phyloP scores from a whole-genome alignment of 2,329 filamentous ascomycete species.

The Didymella sp. region DNA sequence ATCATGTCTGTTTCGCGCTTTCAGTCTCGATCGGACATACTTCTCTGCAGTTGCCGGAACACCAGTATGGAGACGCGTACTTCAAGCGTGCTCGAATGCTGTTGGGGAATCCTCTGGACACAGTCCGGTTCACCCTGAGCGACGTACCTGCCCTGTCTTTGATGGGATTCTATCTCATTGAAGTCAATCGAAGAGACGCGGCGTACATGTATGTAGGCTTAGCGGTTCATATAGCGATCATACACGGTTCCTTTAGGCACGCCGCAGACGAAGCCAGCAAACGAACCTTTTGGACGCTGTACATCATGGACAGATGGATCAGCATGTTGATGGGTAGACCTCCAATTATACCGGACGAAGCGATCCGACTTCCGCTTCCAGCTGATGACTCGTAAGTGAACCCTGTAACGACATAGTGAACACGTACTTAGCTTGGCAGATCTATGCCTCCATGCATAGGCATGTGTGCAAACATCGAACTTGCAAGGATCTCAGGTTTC shows the following conservation, averaged over 20 bases:
- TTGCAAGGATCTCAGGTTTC: constrained; percentile 33
- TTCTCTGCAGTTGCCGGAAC: constrained; percentile 20
- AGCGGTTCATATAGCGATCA: constrained; percentile 36
- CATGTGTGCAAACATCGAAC: constrained; percentile 33
- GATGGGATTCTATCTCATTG: constrained; percentile 40
- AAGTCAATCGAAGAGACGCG: constrained; percentile 39
- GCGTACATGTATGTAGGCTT: constrained; percentile 38
- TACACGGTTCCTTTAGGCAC: constrained; percentile 33
- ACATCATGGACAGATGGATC: constrained; percentile 39
- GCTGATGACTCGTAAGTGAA: constrained; percentile 29
- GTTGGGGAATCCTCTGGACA: constrained; percentile 37
- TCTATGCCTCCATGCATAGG: constrained; percentile 32
- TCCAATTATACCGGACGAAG: constrained; percentile 35
- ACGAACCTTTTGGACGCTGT: constrained; percentile 36
- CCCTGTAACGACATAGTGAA: neutral
- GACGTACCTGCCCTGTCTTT: constrained; percentile 37
- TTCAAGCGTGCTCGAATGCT: constrained; percentile 37
- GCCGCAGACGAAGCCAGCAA: constrained; percentile 30
- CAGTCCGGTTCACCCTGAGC: constrained; percentile 32
- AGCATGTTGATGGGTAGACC: constrained; percentile 38
- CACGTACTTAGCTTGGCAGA: constrained; percentile 20
- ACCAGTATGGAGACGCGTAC: constrained; percentile 33
- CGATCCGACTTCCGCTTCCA: constrained; percentile 35
- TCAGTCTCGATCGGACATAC: constrained; percentile 28
- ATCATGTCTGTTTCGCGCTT: constrained; percentile 38